phyloP scores from a whole-genome alignment of 1,284 basidiomycete species.

The Leccinum huronense region DNA sequence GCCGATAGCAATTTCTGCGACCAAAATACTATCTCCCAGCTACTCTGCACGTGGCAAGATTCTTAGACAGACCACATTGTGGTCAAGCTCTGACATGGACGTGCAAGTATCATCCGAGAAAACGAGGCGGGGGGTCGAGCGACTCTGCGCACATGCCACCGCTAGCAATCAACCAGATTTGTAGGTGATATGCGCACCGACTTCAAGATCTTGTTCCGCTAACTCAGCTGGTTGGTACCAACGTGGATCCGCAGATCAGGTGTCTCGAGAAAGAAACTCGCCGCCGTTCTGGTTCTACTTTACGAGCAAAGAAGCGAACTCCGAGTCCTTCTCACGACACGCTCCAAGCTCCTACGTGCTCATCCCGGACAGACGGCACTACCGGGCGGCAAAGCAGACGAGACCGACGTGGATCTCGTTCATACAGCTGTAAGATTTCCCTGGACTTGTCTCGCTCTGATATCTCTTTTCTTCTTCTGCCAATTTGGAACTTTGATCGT shows the following conservation, averaged over 20 bases:
- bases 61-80: neutral
- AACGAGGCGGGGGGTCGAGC: slow-evolving; percentile 41
- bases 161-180: slow-evolving; percentile 39
- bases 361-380: slow-evolving; percentile 81
- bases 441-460: neutral
- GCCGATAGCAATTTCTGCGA: neutral
- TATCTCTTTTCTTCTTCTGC: slow-evolving; percentile 1
- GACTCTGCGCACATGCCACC: slow-evolving; percentile 38
- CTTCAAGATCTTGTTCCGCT: neutral
- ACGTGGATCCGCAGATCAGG: slow-evolving; percentile 39
- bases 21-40: neutral
- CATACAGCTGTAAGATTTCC: slow-evolving; percentile 66
- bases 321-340: slow-evolving; percentile 79
- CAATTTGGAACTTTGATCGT: neutral
- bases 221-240: slow-evolving; percentile 1
- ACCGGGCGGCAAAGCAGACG: slow-evolving; percentile 81
- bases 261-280: slow-evolving; percentile 50
- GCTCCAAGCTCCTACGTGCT: slow-evolving; percentile 72
- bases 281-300: slow-evolving; percentile 76
- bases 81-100: slow-evolving; percentile 10
- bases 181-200: slow-evolving; percentile 42
- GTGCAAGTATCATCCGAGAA: slow-evolving; percentile 33
- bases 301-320: slow-evolving; percentile 67
- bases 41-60: neutral
- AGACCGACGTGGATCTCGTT: slow-evolving; percentile 58